Conservation (phyloP, 2,329 filamentous ascomycete species). For the Botrytis porri region DNA sequence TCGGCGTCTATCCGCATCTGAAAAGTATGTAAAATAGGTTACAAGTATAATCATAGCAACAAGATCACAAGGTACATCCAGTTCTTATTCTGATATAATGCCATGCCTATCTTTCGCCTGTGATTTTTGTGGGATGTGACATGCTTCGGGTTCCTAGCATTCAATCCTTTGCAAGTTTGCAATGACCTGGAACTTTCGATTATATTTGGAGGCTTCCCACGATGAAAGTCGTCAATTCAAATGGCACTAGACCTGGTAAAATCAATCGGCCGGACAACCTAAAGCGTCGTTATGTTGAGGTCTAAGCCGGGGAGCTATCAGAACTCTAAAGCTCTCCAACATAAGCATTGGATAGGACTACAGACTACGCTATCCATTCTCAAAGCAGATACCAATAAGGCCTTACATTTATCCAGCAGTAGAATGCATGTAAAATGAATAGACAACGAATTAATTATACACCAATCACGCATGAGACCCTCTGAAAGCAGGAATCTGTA, state of each 20-base stretch:
- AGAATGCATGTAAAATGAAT: not conserved
- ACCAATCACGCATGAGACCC: not conserved
- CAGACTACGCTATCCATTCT: not conserved
- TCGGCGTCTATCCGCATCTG: not conserved
- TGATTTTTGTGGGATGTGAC: not conserved
- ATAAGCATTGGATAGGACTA: not conserved
- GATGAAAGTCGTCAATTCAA: not conserved
- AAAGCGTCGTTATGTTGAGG: not conserved
- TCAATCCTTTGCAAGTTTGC: not conserved
- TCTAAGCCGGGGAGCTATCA: not conserved
- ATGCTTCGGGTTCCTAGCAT: not conserved
- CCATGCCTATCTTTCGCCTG: not conserved
- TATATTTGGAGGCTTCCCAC: not conserved
- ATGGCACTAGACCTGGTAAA: not conserved
- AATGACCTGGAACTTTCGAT: not conserved
- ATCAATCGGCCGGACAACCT: not conserved
- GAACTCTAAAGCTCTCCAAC: not conserved
- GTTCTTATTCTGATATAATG: not conserved
- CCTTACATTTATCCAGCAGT: not conserved
- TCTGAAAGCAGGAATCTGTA: not conserved
- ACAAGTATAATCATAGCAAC: not conserved
- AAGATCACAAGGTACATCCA: not conserved
- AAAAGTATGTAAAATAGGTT: no score
- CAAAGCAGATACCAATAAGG: not conserved
- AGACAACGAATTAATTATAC: not conserved